Base-by-base conservation (phyloP, 73 alveolate genomes). In the Breviolum minutum region DNA sequence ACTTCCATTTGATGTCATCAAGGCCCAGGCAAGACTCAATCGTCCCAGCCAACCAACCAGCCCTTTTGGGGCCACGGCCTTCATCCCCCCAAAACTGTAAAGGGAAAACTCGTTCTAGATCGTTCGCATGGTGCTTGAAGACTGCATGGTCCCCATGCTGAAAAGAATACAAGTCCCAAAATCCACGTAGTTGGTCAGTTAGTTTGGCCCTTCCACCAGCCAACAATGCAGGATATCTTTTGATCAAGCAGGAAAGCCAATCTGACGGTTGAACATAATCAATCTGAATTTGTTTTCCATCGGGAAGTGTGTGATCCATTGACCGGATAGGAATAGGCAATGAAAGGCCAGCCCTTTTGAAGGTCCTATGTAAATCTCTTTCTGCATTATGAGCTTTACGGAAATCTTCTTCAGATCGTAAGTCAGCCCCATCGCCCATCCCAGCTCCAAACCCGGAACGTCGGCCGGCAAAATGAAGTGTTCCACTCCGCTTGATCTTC, bases 61-160 rank as follows among this genome's bases (percentile, higher is more conserved):
- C 69, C 40, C 91, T 14, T 26, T 82, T 82, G 14, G 91, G 91
- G 16, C 91, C 91, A 5, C 91, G 91, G 73, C 91, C 91, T 24
- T 82, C 91, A 60, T 82, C 91, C 10, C 91, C 91, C 69, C 69
- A 82, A 24, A 82, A 82, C 17, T 54, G 91, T 2, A 82, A 3
- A 5, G 91, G 91, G 27, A 48, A 48, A 7, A 82, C 73, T 10
- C 13, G 24, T 54, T 7, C 60, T 60, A 82, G 30, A 8, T 82
- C 27, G 63, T 24, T 40, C 7, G n/a, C 73, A 19, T 82, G 91
- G 4, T 24, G 91, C 54, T 0, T 8, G 48, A 19, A 82, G 17
- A 82, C 91, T 10, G 30, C 73, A 60, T 82, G 91, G 22, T 26
- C 24, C 7, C 60, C 60, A 8, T 82, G 91, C 54, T 54, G 70